Base-by-base conservation (phyloP, 345 rosid genomes). In the Carallia brachiata region DNA sequence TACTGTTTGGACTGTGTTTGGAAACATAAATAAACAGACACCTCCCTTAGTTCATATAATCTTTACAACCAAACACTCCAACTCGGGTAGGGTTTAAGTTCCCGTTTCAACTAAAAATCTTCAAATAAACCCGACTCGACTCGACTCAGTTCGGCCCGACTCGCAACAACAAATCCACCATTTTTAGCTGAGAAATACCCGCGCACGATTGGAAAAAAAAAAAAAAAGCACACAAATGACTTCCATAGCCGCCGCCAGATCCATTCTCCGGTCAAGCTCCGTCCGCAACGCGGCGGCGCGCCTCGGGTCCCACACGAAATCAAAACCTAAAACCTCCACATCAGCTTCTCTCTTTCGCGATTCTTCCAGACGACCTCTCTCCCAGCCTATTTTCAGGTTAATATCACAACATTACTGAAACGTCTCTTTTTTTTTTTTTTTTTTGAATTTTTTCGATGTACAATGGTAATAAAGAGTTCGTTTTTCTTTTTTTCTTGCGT, bases 191-290 rank as follows among this genome's bases (percentile, higher is more conserved):
- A n/a, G n/a, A n/a, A n/a, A n/a, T n/a, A n/a, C n/a, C n/a, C n/a
- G n/a, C n/a, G n/a, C n/a, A n/a, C n/a, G n/a, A n/a, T n/a, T n/a
- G n/a, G n/a, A n/a, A n/a, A 32, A 32, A 1, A 44, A 3, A 12
- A 18, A 16, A 0, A 8, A 55, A 6, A 32, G 12, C 32, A 54
- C 23, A 73, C 53, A 70, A 72, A 91, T 91, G 97, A 84, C 95
- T 70, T 62, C 90, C 13, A 69, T 85, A 52, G 63, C 77, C 52
- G 87, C 88, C 68, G 85, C 87, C 63, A 86, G 95, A 80, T 88
- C 97, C 72, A 55, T 91, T 66, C 67, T 90, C 81, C 95, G 96
- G 59, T 85, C 96, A 50, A 65, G 75, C 77, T 79, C 88, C 9
- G 80, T 78, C 28, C 95, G 96, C 6, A 70, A 57, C 62, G 83